These are phyloP conservation scores for Drosera spatulata DNA, from an alignment of 179 eudicot species.

Conservation along the genomic window DNA sequence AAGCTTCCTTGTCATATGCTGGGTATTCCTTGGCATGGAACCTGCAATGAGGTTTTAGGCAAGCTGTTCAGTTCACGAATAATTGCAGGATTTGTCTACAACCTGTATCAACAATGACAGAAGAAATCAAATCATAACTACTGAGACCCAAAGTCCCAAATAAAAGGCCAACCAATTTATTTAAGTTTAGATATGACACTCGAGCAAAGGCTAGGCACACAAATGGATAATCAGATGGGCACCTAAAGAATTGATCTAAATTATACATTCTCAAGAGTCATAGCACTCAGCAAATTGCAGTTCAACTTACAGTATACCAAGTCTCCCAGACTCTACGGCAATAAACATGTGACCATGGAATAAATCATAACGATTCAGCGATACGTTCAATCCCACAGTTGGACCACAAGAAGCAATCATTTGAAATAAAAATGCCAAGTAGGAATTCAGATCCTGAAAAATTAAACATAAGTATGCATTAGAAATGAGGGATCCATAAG, in stretches of 20 bases:
- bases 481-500: too few species aligned
- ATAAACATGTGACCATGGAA: constrained; percentile 94
- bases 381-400: constrained; percentile 70
- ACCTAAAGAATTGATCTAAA: too few species aligned
- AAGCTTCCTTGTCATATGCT: constrained; percentile 48
- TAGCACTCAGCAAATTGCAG: neutral
- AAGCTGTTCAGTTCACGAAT: neutral
- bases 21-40: constrained; percentile 99
- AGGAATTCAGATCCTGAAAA: constrained; percentile 77
- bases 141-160: too few species aligned
- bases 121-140: too few species aligned
- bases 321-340: constrained; percentile 73
- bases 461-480: constrained; percentile 1
- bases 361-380: constrained; percentile 78
- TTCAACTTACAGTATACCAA: constrained; percentile 85
- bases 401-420: constrained; percentile 73
- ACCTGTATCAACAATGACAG: neutral
- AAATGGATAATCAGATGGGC: too few species aligned
- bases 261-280: too few species aligned
- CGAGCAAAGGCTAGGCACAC: too few species aligned
- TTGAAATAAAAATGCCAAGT: constrained; percentile 62
- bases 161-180: too few species aligned
- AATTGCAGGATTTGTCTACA: neutral
- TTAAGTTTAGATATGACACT: too few species aligned
- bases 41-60: constrained; percentile 25